These are phyloP conservation scores for Zychaea mexicana DNA, from an alignment of 371 early-diverging fungal species.

Conservation along the genomic window DNA sequence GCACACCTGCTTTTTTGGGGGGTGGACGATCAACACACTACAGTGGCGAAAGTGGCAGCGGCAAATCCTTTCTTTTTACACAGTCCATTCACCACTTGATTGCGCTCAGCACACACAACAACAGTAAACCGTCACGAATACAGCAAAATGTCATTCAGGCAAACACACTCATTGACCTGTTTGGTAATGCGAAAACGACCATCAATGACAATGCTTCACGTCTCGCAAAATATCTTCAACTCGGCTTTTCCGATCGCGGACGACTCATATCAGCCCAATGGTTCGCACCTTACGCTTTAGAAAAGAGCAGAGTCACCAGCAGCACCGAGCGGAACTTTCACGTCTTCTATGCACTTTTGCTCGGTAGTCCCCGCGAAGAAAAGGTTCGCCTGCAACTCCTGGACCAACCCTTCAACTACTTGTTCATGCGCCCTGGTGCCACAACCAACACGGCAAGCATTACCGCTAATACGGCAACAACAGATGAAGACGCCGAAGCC, in stretches of 20 bases:
- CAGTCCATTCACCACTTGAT: slow-evolving; percentile 69
- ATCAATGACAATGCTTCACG: slow-evolving; percentile 84
- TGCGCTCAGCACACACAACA: slow-evolving; percentile 73
- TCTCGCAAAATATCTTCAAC: slow-evolving; percentile 82
- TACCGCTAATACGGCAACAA: slow-evolving; percentile 17
- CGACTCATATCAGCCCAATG: slow-evolving; percentile 85
- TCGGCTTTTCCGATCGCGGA: slow-evolving; percentile 86
- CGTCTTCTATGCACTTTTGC: slow-evolving; percentile 80
- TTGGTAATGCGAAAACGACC: slow-evolving; percentile 80
- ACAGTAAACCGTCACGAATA: slow-evolving; percentile 65
- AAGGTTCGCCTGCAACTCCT: slow-evolving; percentile 11
- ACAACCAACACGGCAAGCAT: not conserved
- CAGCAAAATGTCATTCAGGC: slow-evolving; percentile 72
- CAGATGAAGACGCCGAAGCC: slow-evolving; percentile 60
- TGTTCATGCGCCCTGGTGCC: not conserved
- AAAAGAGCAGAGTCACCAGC: slow-evolving; percentile 73
- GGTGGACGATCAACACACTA: not conserved
- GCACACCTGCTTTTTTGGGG: too few relatives aligned
- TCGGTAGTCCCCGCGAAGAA: slow-evolving; percentile 36
- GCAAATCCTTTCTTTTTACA: slow-evolving; percentile 76
- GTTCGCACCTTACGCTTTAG: slow-evolving; percentile 84
- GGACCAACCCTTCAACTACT: slow-evolving; percentile 18
- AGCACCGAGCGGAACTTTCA: slow-evolving; percentile 84
- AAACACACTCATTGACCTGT: slow-evolving; percentile 74
- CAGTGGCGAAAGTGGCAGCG: slow-evolving; percentile 88